Evolutionary conservation across 257 asterid species (phyloP), one percentile per base, ranked within the genome.

Genomic region (Solanum infundibuliforme): DNA sequence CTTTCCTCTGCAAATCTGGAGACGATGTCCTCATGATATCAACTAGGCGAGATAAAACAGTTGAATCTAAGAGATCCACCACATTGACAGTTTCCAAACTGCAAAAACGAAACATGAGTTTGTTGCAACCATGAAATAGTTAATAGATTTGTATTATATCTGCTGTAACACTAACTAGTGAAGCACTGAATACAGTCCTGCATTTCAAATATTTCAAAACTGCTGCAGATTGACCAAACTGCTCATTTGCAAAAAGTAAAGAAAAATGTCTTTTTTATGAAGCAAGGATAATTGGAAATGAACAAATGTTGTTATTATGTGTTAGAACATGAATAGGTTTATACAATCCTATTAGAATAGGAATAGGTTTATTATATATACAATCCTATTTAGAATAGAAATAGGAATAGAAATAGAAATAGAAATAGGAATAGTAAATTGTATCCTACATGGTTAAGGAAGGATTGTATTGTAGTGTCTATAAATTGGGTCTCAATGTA

Each of bases 1-100:
- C 95, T 93, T 94, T 96, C 69, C 90, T 93, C 91, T 93, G 98
- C 91, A 95, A 90, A 88, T 90, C 92, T 8, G 97, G 92, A 85
- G 87, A 86, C 27, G 94, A 87, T 77, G 93, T 91, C 93, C 92
- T 94, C 95, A 96, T 88, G 87, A 94, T 92, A 66, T 92, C 92
- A 90, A 93, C 92, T 21, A 96, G 92, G 90, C 92, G 90, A 87
- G 91, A 89, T 23, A 96, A 87, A 89, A 95, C 92, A 65, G 85
- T 74, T 36, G 93, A 90, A 91, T 94, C 96, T 86, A 92, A 75
- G 43, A 93, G 89, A 86, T 91, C 93, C 86, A 46, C 91, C 73
- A 46, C 89, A 77, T 85, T 84, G 86, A 52, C 36, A 29, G 90
- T 87, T 86, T 86, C 92, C 73, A 48, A 48, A 87, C 98, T 94